Base-by-base conservation (phyloP, 805 yeast species). In the Metschnikowia hibisci region DNA sequence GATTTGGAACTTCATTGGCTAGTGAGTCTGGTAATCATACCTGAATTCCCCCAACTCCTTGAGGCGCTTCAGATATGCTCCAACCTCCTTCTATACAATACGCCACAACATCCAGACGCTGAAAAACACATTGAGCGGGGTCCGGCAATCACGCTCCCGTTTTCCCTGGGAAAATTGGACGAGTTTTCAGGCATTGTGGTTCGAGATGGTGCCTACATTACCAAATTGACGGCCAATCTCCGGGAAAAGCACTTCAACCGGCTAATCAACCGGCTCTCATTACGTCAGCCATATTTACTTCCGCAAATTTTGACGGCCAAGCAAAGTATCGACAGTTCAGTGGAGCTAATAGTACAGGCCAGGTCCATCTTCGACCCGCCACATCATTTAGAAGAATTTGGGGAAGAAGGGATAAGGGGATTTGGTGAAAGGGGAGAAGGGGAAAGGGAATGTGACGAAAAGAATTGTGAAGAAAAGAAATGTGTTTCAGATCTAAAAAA, bases 181-280 rank as follows among this genome's bases (percentile, higher is more conserved):
- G 62, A 69, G 3, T 60, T 82, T 12, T 81, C 81, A 46, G 91
- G 91, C 0, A 69, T 79, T 1, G 58, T 83, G 0, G 75, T 78
- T 0, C 60, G 90, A 39, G 73, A 69, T 41, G 81, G 82, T 6
- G 70, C 74, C 10, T 72, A 73, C 47, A 65, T 84, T 4, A 66
- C 74, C 1, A 76, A 75, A 25, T 57, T 82, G 47, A 71, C 70
- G 41, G 73, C 63, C 44, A 54, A 53, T 39, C 57, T 74, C 42
- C 71, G 67, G 50, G 78, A 71, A 53, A 74, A 63, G 43, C 61
- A 57, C 45, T 64, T 66, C 48, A 69, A 58, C 50, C 59, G 66
- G 46, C 57, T 57, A 43, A 52, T 76, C 18, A 51, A 45, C 37
- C 46, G 53, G 15, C 42, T 69, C 15, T 42, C 43, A 10, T 46